Evolutionary conservation across 2,329 filamentous ascomycete species (phyloP).

Genomic region (Talaromyces sp.): DNA sequence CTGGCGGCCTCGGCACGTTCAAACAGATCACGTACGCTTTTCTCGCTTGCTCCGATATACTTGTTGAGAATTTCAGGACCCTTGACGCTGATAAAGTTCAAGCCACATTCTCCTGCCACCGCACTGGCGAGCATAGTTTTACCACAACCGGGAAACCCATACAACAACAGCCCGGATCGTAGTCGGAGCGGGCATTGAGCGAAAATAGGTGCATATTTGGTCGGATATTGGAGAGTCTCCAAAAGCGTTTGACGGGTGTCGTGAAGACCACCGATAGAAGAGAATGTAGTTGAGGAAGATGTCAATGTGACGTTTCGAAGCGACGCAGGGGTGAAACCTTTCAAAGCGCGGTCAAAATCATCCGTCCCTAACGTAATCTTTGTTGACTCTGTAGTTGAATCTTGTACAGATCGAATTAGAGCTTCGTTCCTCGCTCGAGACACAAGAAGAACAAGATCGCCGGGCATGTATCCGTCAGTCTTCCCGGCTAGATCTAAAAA

Average conservation of each 20-base stretch:
- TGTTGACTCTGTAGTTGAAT: slow-evolving; percentile 44
- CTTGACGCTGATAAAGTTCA: slow-evolving; percentile 98
- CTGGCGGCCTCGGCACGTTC: slow-evolving; percentile 81
- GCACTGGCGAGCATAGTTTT: slow-evolving; percentile 94
- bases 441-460: slow-evolving; percentile 79
- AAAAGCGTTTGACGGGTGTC: slow-evolving; percentile 85
- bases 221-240: slow-evolving; percentile 94
- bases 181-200: slow-evolving; percentile 91
- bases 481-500: slow-evolving; percentile 88
- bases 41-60: slow-evolving; percentile 96
- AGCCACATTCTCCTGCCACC: slow-evolving; percentile 93
- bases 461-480: slow-evolving; percentile 97
- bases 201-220: slow-evolving; percentile 96
- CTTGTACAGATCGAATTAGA: slow-evolving; percentile 72
- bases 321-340: slow-evolving; percentile 91
- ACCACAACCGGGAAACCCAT: slow-evolving; percentile 92
- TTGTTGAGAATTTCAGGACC: slow-evolving; percentile 98
- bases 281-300: slow-evolving; percentile 85
- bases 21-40: slow-evolving; percentile 91
- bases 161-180: slow-evolving; percentile 84
- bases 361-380: slow-evolving; percentile 60
- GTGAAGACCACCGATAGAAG: slow-evolving; percentile 80
- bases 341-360: slow-evolving; percentile 79
- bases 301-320: slow-evolving; percentile 91
- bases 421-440: slow-evolving; percentile 86